Evolutionary conservation across 768 basidiomycete species (phyloP).

Genomic region (Russula foetens): DNA sequence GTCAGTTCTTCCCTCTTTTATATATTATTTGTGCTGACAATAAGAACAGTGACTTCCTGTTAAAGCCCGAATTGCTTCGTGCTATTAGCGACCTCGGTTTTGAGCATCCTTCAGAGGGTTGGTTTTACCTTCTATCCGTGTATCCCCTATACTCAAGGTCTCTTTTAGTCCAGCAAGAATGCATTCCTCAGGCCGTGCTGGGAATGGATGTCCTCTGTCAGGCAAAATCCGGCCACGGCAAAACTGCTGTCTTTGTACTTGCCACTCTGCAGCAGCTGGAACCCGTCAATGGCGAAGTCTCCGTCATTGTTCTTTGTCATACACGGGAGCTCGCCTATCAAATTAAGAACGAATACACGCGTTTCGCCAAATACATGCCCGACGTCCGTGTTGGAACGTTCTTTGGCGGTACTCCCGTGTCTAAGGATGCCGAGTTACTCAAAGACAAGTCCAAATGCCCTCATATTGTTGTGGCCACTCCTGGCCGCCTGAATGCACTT

Average conservation of each 20-base stretch:
- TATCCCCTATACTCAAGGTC: not conserved
- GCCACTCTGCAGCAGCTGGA: slow-evolving; percentile 97
- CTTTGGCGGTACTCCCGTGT: slow-evolving; percentile 93
- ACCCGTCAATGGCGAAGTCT: slow-evolving; percentile 96
- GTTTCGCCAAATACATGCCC: slow-evolving; percentile 99
- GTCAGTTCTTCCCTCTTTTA: slow-evolving; percentile 35
- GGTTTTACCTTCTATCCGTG: slow-evolving; percentile 12
- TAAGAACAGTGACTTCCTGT: slow-evolving; percentile 79
- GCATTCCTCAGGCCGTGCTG: slow-evolving; percentile 97
- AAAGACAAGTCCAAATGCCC: slow-evolving; percentile 97
- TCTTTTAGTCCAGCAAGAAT: slow-evolving; percentile 94
- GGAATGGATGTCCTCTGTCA: slow-evolving; percentile 99
- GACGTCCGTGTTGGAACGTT: slow-evolving; percentile 96
- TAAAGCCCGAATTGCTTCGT: slow-evolving; percentile 94
- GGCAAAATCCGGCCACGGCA: slow-evolving; percentile 97
- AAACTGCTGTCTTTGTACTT: slow-evolving; percentile 98
- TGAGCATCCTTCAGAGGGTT: slow-evolving; percentile 99
- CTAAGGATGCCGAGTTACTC: slow-evolving; percentile 88
- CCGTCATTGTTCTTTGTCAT: slow-evolving; percentile 96
- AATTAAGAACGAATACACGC: slow-evolving; percentile 99
- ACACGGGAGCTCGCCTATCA: slow-evolving; percentile 99
- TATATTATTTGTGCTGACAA: slow-evolving; percentile 9
- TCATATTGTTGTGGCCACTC: slow-evolving; percentile 97
- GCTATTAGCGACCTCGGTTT: slow-evolving; percentile 99
- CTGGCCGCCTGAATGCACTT: slow-evolving; percentile 93